Evolutionary conservation across 1,284 basidiomycete species (phyloP), one percentile per base, ranked within the genome.

Genomic region (Trichosporon ovoides): DNA sequence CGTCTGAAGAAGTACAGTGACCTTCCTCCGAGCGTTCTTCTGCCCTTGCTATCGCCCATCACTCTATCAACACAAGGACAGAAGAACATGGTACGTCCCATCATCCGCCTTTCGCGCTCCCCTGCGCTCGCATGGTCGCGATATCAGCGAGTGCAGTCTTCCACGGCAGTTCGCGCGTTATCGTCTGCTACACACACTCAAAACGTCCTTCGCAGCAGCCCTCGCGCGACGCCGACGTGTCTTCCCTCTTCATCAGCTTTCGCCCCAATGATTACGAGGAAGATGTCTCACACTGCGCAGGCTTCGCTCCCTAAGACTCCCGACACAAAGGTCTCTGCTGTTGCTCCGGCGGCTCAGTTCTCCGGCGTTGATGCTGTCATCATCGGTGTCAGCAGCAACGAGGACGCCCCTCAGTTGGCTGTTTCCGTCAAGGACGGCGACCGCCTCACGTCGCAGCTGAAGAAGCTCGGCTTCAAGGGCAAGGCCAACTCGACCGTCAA

Each of bases 391-490:
- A 28, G 43, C 1, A 36, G 20, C 38, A 37, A 7, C 19, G 53
- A 58, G 24, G 35, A 50, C 33, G 37, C 24, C 6, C 19, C 37
- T 20, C 14, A 49, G 55, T 14, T 61, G n/a, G 52, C 48, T n/a
- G 51, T 40, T 18, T 34, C 46, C 38, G 48, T 35, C 13, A 12
- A 33, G 14, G 22, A 14, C 19, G 49, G 4, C 13, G 52, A 55
- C 19, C 53, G 53, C 35, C 36, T 55, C 6, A 16, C 40, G 20
- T 20, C 40, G 4, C 46, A 52, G 60, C 61, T 63, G 33, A n/a
- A 13, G 33, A 56, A 49, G 53, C 58, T 60, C 19, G 61, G 61
- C 28, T 56, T 53, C 53, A 58, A 59, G 50, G 56, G 53, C 38
- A 55, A 55, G 43, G 35, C 37, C 2, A 22, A 37, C 24, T 19